phyloP scores from a whole-genome alignment of 148 eudicot genomes.

The Pharnaceum exiguum region DNA sequence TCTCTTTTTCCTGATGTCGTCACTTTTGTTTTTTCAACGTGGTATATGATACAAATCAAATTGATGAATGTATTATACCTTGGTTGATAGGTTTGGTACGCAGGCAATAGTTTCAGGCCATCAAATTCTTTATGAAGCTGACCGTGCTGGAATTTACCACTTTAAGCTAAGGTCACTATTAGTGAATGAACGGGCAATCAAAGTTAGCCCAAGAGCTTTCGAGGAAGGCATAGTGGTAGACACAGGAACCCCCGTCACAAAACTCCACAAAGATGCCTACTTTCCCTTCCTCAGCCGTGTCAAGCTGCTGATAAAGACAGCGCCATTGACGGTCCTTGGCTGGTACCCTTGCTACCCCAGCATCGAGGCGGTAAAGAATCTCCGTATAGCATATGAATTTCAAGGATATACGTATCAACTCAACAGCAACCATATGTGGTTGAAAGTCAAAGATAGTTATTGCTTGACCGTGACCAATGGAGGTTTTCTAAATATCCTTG shows the following conservation, averaged over 20 bases:
- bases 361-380: not conserved
- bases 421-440: not conserved
- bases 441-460: not conserved
- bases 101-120: too few relatives aligned
- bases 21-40: too few relatives aligned
- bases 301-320: not conserved
- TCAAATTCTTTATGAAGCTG: too few relatives aligned
- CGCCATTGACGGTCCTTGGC: not conserved
- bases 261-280: not conserved
- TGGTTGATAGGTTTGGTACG: too few relatives aligned
- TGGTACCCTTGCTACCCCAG: not conserved
- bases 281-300: not conserved
- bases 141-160: too few relatives aligned
- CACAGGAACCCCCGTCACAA: not conserved
- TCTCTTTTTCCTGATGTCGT: too few relatives aligned
- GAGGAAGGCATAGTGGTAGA: not conserved
- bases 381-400: not conserved
- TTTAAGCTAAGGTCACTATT: too few relatives aligned
- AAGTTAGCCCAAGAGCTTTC: not conserved
- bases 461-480: not conserved
- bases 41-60: too few relatives aligned
- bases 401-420: not conserved
- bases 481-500: not conserved
- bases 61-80: too few relatives aligned
- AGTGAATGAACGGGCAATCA: too few relatives aligned